A percentile compares a stretch with the other conserved stretches of the same genome.
Evolutionary conservation across 495 filamentous ascomycete genomes (phyloP).

Genomic region (Apiosordaria backusii): DNA sequence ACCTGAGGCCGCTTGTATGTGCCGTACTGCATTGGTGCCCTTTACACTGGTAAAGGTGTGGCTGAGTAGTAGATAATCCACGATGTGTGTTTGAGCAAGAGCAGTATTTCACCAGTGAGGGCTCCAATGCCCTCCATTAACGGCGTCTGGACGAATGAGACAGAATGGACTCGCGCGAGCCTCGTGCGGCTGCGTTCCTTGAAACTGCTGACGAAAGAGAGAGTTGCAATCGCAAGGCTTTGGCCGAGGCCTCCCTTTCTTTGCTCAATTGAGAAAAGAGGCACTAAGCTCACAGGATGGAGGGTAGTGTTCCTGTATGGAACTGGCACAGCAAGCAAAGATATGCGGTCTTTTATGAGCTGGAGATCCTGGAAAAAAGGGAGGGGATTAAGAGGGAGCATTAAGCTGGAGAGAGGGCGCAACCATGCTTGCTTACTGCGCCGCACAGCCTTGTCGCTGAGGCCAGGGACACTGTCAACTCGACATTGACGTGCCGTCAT

Average conservation of each 20-base stretch:
- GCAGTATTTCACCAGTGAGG: not conserved
- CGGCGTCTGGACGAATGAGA: not conserved
- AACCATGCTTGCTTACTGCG: not conserved
- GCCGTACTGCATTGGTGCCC: not conserved
- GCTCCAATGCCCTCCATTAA: not conserved
- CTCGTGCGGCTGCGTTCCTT: not conserved
- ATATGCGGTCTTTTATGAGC: not conserved
- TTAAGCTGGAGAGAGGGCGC: not conserved
- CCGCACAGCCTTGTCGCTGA: not conserved
- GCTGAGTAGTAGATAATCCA: not conserved
- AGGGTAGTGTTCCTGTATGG: not conserved
- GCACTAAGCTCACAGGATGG: not conserved
- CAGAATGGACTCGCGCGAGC: not conserved
- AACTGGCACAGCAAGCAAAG: not conserved
- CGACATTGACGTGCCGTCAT: not conserved
- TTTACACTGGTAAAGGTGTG: not conserved
- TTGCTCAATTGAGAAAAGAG: not conserved
- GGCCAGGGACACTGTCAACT: not conserved
- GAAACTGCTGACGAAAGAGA: not conserved
- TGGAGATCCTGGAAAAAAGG: not conserved
- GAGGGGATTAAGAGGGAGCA: not conserved
- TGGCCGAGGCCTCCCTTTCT: slow-evolving; percentile 1
- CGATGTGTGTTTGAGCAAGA: not conserved
- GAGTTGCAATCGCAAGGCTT: not conserved
- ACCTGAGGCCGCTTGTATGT: slow-evolving; percentile 4